Percentiles rank a stretch among this genome's conserved stretches.
phyloP scores from a whole-genome alignment of 768 basidiomycete genomes.

The Scleroderma citrinum region DNA sequence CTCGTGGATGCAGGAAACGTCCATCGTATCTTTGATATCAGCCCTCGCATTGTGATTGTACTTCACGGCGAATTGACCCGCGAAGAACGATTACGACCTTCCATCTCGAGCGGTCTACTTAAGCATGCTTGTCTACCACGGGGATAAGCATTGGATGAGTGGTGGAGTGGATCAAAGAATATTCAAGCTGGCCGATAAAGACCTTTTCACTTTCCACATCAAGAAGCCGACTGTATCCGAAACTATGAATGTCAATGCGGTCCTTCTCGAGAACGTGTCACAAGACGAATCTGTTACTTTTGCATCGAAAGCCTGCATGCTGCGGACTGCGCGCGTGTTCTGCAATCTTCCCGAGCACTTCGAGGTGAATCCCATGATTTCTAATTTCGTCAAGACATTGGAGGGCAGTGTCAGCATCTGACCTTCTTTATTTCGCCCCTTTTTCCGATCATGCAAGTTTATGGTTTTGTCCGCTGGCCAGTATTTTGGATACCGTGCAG shows the following conservation, averaged over 20 bases:
- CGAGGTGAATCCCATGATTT: neutral
- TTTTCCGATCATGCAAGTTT: neutral
- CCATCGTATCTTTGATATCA: slow-evolving; percentile 31
- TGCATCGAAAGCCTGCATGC: slow-evolving; percentile 1
- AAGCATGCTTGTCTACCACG: too few species aligned
- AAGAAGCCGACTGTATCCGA: slow-evolving; percentile 18
- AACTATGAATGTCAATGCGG: slow-evolving; percentile 1
- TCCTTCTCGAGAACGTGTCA: slow-evolving; percentile 2
- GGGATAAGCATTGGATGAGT: too few species aligned
- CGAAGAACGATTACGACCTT: neutral
- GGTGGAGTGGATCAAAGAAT: neutral
- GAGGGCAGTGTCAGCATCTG: neutral
- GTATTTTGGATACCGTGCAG: neutral
- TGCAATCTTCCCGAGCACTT: neutral
- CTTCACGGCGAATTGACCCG: slow-evolving; percentile 17
- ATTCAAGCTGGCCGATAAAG: slow-evolving; percentile 8
- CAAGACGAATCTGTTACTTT: slow-evolving; percentile 3
- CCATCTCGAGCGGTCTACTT: slow-evolving; percentile 1
- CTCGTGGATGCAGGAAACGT: slow-evolving; percentile 11
- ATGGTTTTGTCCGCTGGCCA: neutral
- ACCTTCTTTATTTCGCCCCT: neutral
- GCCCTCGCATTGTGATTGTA: slow-evolving; percentile 30
- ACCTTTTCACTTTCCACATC: slow-evolving; percentile 25
- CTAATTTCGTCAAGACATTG: neutral
- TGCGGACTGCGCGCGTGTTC: slow-evolving; percentile 1